Evolutionary conservation across 2,329 filamentous ascomycete species (phyloP).

Genomic region (Paraconiothyrium sp.): DNA sequence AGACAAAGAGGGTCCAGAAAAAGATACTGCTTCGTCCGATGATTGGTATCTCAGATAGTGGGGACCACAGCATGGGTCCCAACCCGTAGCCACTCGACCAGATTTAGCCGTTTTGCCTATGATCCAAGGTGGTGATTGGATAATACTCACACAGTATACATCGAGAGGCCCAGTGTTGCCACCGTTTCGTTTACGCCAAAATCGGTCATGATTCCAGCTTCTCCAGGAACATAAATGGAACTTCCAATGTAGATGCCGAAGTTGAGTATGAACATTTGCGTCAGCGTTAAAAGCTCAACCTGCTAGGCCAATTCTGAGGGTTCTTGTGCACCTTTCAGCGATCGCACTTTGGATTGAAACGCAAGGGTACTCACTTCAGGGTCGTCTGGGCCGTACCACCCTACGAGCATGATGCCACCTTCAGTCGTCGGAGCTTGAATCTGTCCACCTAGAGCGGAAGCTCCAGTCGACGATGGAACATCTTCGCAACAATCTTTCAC

Average conservation of each 20-base stretch:
- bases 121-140: too few relatives aligned
- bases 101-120: neutral
- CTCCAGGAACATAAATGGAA: constrained; percentile 55
- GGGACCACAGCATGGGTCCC: constrained; percentile 62
- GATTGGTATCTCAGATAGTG: constrained; percentile 63
- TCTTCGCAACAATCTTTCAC: neutral
- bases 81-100: constrained; percentile 64
- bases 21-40: constrained; percentile 59
- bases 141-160: constrained; percentile 69
- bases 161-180: constrained; percentile 78
- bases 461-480: neutral
- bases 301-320: constrained; percentile 37
- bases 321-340: constrained; percentile 21
- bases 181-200: constrained; percentile 65
- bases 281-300: constrained; percentile 20
- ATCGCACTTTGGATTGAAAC: neutral
- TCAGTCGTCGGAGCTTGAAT: neutral
- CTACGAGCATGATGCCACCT: constrained; percentile 32
- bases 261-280: constrained; percentile 54
- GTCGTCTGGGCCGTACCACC: constrained; percentile 46
- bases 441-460: neutral
- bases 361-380: constrained; percentile 19
- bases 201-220: constrained; percentile 55
- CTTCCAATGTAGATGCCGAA: constrained; percentile 63
- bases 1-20: constrained; percentile 67